phyloP scores from a whole-genome alignment of 2,329 filamentous ascomycete genomes.

The Diaporthe ampelina region DNA sequence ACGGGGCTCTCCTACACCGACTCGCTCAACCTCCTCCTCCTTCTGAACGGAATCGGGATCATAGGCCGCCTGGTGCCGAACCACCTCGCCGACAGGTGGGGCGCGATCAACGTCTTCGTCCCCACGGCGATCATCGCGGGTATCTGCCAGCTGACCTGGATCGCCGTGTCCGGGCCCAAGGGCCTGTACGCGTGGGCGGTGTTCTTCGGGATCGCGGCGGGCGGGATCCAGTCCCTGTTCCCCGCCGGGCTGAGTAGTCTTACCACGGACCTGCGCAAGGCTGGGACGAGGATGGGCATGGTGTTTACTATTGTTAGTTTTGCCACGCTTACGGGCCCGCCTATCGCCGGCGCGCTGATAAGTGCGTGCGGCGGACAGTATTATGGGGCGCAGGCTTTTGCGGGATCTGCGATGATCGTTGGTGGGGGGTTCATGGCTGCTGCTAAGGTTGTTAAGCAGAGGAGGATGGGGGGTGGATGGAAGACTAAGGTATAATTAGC shows the following conservation, averaged over 20 bases:
- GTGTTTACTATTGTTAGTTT: conserved; percentile 69
- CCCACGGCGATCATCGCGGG: conserved; percentile 59
- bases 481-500: conserved; percentile 52
- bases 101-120: conserved; percentile 73
- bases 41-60: conserved; percentile 75
- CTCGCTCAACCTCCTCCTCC: conserved; percentile 72
- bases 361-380: conserved; percentile 57
- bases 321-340: conserved; percentile 65
- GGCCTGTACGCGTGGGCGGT: conserved; percentile 74
- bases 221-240: conserved; percentile 76
- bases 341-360: conserved; percentile 65
- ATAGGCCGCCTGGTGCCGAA: conserved; percentile 71
- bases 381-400: conserved; percentile 63
- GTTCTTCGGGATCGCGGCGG: conserved; percentile 75
- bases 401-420: conserved; percentile 58
- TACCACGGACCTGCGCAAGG: conserved; percentile 64
- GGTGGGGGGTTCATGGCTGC: conserved; percentile 56
- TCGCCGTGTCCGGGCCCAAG: conserved; percentile 61
- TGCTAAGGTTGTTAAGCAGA: conserved; percentile 56
- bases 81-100: conserved; percentile 69
- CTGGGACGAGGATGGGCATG: conserved; percentile 71
- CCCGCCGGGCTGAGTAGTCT: conserved; percentile 72
- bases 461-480: conserved; percentile 55
- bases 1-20: conserved; percentile 60
- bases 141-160: conserved; percentile 68